Conservation (phyloP, 2,329 filamentous ascomycete genomes). For the Penicillium sp. region DNA sequence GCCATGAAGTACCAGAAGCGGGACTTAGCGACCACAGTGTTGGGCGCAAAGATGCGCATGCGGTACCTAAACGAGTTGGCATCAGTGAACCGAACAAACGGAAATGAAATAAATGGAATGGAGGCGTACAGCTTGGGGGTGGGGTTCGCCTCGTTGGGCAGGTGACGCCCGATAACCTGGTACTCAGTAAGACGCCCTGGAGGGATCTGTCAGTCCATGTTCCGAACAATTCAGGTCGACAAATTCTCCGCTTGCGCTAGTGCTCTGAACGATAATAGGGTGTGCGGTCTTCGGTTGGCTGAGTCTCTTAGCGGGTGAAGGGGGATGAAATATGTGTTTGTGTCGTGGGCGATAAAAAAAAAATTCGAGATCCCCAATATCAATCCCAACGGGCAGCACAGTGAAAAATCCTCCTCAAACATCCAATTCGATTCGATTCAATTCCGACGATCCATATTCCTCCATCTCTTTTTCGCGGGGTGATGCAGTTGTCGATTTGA, state of each 20-base stretch:
- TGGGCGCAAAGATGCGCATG: conserved; percentile 99
- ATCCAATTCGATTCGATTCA: neutral
- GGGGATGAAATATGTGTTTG: neutral
- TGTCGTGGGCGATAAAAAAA: conserved; percentile 22
- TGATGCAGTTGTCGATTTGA: conserved; percentile 14
- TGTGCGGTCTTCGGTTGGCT: conserved; percentile 21
- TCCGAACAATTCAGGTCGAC: conserved; percentile 2
- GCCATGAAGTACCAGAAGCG: conserved; percentile 99
- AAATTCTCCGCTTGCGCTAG: conserved; percentile 15
- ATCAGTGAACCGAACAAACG: too few species aligned
- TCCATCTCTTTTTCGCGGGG: conserved; percentile 7
- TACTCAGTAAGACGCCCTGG: conserved; percentile 99
- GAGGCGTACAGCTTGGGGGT: conserved; percentile 97
- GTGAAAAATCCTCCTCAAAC: conserved; percentile 8
- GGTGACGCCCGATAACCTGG: conserved; percentile 99
- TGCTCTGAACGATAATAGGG: conserved; percentile 3
- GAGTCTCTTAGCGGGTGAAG: conserved; percentile 8
- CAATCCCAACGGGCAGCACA: conserved; percentile 4
- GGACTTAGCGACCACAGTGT: conserved; percentile 98
- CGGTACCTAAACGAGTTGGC: too few species aligned
- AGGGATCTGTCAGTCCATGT: conserved; percentile 39
- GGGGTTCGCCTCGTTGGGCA: conserved; percentile 97
- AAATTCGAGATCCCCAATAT: conserved; percentile 14
- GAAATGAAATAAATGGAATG: too few species aligned
- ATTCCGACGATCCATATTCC: neutral